These are phyloP conservation scores for Blattamonas nauphoetae DNA, from an alignment of 78 protist genomes.

Conservation along the genomic window DNA sequence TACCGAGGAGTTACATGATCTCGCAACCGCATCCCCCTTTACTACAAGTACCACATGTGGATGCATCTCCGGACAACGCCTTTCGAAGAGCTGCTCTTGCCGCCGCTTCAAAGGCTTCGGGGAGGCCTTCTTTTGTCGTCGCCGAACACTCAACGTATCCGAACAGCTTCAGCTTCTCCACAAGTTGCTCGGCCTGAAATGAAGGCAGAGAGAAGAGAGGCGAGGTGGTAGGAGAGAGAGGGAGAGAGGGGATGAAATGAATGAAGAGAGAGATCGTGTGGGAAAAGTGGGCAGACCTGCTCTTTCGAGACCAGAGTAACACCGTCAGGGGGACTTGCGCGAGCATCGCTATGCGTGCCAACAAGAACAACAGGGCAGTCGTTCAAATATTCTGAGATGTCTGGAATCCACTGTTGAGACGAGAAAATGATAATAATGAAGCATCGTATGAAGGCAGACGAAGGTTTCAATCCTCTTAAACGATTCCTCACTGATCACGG, in stretches of 20 bases:
- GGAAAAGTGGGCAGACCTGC: neutral
- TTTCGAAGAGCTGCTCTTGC: neutral
- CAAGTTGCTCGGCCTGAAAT: slow-evolving; percentile 6
- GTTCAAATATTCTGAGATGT: neutral
- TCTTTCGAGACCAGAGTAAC: neutral
- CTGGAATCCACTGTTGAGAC: neutral
- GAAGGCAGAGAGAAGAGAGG: neutral
- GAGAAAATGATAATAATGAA: neutral
- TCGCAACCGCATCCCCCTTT: too few species aligned
- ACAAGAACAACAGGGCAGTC: neutral
- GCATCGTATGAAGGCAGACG: too few species aligned
- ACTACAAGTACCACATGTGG: too few species aligned
- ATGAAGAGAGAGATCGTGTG: neutral
- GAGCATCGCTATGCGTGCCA: neutral
- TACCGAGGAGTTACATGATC: too few species aligned
- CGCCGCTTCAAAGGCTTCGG: neutral
- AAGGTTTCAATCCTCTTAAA: too few species aligned
- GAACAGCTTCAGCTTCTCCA: neutral
- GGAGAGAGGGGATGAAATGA: too few species aligned
- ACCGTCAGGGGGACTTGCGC: neutral
- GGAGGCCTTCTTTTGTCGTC: neutral
- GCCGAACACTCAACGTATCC: slow-evolving; percentile 1
- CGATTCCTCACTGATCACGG: too few species aligned
- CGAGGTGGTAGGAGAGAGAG: neutral
- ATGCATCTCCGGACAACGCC: too few species aligned